Evolutionary conservation across 2,329 filamentous ascomycete genomes (phyloP), one percentile per base, ranked within the genome.

Genomic region (Lithohypha guttulata): DNA sequence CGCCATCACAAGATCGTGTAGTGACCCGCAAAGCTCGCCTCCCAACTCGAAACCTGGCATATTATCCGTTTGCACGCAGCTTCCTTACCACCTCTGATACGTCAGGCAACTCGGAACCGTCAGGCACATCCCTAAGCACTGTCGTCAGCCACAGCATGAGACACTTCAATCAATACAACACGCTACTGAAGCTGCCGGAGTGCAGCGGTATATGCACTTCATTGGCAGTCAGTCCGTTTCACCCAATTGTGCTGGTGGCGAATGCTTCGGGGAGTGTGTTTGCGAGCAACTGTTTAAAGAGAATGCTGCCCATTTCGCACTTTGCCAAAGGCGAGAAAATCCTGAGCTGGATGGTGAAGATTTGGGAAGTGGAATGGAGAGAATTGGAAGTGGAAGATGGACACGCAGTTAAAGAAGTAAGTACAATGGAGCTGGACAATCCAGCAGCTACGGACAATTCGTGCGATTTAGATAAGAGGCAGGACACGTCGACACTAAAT

Each of bases 331-430:
- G 69, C 40, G 55, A 60, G 10, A 75, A 72, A 45, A 62, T 63
- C 7, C 58, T 61, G 6, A 63, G 68, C 8, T 73, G 64, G 60
- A 64, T 73, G 42, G 70, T 74, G 45, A 65, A 59, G 5, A 75
- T 73, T 69, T 77, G 77, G 47, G 54, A 59, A 17, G 72, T 77
- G 48, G 71, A 76, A 40, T 79, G 72, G 71, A 53, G 18, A 25
- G 15, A 41, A 10, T 5, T 32, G 27, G 42, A 9, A 22, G 20
- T 2, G 7, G 29, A 41, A 8, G 22, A 30, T 18, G 19, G 7
- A 19, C 17, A 6, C 26, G 20, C 35, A n/a, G 15, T 6, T 14
- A 4, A 2, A 39, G 26, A n/a, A 8, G n/a, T 28, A 10, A 31
- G 13, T 27, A 17, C 18, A 21, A 17, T 21, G 10, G n/a, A n/a